These are phyloP conservation scores for Rugosomyces carneus DNA, from an alignment of 1,284 basidiomycete genomes.

Conservation along the genomic window DNA sequence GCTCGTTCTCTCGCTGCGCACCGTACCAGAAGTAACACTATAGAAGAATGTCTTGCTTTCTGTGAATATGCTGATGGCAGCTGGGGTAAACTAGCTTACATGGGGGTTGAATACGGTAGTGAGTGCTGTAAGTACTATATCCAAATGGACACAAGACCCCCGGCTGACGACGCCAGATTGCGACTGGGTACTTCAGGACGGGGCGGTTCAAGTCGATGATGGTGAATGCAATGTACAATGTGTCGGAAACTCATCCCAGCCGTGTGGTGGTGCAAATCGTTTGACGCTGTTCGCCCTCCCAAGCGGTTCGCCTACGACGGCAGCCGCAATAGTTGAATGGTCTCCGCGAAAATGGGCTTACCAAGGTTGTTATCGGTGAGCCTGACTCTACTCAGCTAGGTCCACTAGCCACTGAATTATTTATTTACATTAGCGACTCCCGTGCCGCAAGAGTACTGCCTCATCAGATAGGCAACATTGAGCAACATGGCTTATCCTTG, in stretches of 20 bases:
- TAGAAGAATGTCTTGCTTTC: conserved; percentile 7
- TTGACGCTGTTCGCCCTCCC: conserved; percentile 9
- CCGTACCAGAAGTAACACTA: not conserved
- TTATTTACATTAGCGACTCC: conserved; percentile 1
- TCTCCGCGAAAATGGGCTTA: conserved; percentile 7
- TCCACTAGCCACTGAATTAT: not conserved
- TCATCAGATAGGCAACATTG: not conserved
- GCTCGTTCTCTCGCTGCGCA: conserved; percentile 10
- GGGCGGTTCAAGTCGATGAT: conserved; percentile 12
- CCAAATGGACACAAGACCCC: not conserved
- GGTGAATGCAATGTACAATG: conserved; percentile 13
- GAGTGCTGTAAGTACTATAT: conserved; percentile 11
- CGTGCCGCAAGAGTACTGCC: conserved; percentile 6
- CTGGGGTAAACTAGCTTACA: conserved; percentile 12
- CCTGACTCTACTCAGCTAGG: not conserved
- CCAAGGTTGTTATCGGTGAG: conserved; percentile 13
- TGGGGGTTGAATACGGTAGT: conserved; percentile 8
- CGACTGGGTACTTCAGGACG: conserved; percentile 14
- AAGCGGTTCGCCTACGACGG: conserved; percentile 7
- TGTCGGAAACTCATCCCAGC: conserved; percentile 11
- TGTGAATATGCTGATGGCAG: conserved; percentile 8
- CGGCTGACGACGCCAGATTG: conserved; percentile 6
- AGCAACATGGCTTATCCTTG: conserved; percentile 5
- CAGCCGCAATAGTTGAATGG: conserved; percentile 3
- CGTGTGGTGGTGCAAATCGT: conserved; percentile 11